Conservation (phyloP, 2,329 filamentous ascomycete species). For the Teratosphaeria pseudoeucalypti region DNA sequence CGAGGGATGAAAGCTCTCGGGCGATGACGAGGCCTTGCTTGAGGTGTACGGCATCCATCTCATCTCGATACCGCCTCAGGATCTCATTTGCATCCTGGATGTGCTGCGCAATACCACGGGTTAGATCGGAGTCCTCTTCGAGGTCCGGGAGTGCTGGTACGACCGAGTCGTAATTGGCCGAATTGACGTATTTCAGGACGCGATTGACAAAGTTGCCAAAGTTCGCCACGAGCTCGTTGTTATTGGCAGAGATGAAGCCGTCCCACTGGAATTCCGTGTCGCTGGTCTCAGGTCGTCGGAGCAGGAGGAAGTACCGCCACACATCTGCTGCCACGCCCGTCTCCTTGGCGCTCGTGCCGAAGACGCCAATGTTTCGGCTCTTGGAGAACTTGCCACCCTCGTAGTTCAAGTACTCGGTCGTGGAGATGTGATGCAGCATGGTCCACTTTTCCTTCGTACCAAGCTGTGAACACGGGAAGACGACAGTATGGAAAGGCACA, state of each 20-base stretch:
- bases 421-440: constrained; percentile 76
- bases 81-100: constrained; percentile 54
- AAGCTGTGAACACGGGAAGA: constrained; percentile 80
- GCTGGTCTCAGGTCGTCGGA: constrained; percentile 71
- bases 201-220: constrained; percentile 50
- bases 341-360: constrained; percentile 78
- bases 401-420: constrained; percentile 83
- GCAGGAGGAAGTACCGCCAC: constrained; percentile 88
- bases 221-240: constrained; percentile 75
- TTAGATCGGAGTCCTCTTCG: constrained; percentile 14
- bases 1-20: constrained; percentile 55
- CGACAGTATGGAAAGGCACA: constrained; percentile 77
- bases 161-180: constrained; percentile 46
- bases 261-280: constrained; percentile 89
- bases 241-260: constrained; percentile 73
- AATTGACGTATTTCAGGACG: constrained; percentile 59
- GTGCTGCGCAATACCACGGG: constrained; percentile 27
- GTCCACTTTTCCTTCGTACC: constrained; percentile 83
- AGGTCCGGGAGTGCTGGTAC: constrained; percentile 10
- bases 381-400: constrained; percentile 89
- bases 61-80: constrained; percentile 55
- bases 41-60: constrained; percentile 62
- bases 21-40: constrained; percentile 55
- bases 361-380: constrained; percentile 79
- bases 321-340: constrained; percentile 77